Conservation (phyloP, 805 yeast genomes). For the Schizosaccharomyces lindneri region DNA sequence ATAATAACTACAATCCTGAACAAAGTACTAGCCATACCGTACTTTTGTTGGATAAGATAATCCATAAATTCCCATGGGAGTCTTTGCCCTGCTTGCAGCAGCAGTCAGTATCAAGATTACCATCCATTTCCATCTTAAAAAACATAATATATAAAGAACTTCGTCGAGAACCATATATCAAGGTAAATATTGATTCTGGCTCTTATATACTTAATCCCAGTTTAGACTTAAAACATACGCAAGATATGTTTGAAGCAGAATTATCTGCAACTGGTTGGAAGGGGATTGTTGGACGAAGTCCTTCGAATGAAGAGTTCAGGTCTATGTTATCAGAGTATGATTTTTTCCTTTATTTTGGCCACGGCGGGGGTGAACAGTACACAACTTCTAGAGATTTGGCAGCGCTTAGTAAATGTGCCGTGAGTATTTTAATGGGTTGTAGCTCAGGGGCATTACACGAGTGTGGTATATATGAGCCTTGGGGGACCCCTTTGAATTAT, state of each 20-base stretch:
- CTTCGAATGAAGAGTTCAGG: conserved; percentile 30
- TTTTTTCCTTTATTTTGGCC: conserved; percentile 64
- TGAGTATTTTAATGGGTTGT: conserved; percentile 54
- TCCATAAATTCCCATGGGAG: conserved; percentile 80
- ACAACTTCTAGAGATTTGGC: conserved; percentile 31
- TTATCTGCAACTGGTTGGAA: not conserved
- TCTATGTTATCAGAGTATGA: conserved; percentile 20
- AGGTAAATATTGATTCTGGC: conserved; percentile 16
- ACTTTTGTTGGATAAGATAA: conserved; percentile 38
- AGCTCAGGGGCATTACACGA: conserved; percentile 49
- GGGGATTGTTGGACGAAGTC: conserved; percentile 27
- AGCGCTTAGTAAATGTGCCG: conserved; percentile 16
- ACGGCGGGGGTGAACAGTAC: conserved; percentile 88
- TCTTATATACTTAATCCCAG: conserved; percentile 61
- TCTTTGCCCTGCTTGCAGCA: conserved; percentile 31
- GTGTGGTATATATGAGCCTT: conserved; percentile 37
- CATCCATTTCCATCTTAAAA: conserved; percentile 29
- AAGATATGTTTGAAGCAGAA: conserved; percentile 23
- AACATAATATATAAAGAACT: conserved; percentile 4
- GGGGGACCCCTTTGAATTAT: conserved; percentile 57
- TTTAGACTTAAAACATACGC: conserved; percentile 48
- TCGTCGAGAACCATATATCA: conserved; percentile 6
- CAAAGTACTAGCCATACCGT: conserved; percentile 28
- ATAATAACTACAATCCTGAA: conserved; percentile 3
- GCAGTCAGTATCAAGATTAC: conserved; percentile 47